Evolutionary conservation across 768 basidiomycete genomes (phyloP).

Genomic region (Sporobolomyces roseus): DNA sequence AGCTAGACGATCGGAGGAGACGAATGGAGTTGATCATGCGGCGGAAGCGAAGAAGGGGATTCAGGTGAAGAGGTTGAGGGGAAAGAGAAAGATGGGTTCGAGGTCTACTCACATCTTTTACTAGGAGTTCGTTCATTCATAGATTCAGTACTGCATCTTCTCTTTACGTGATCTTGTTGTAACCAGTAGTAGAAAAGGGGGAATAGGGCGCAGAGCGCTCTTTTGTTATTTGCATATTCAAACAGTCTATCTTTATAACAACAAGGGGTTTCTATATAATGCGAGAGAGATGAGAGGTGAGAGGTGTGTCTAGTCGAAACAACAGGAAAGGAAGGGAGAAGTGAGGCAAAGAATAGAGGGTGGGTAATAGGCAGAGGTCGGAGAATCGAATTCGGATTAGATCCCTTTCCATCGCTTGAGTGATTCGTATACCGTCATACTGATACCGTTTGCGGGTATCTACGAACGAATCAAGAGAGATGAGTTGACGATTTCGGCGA

Average conservation of each 20-base stretch:
- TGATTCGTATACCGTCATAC: constrained; percentile 41
- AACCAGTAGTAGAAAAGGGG: background rate
- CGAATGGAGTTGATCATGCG: background rate
- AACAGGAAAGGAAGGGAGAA: background rate
- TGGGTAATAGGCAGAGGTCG: background rate
- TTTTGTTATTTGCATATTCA: background rate
- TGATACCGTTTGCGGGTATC: constrained; percentile 42
- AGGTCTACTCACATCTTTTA: constrained; percentile 7
- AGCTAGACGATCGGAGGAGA: background rate
- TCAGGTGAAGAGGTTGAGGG: constrained; percentile 4
- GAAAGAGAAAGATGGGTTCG: constrained; percentile 11
- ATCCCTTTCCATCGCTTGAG: constrained; percentile 40
- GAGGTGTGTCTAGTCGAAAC: background rate
- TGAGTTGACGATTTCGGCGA: no score
- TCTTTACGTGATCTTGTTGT: background rate
- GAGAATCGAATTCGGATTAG: background rate
- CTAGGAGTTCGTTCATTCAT: background rate
- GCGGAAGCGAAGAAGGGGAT: constrained; percentile 8
- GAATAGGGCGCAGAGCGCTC: background rate
- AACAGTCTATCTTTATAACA: constrained; percentile 2
- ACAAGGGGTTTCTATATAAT: background rate
- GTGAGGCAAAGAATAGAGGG: no score
- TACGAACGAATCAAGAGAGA: background rate
- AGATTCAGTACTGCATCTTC: no score
- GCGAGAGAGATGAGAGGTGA: constrained; percentile 1